Conservation (phyloP, 2,329 filamentous ascomycete genomes). For the Pyricularia sp. region DNA sequence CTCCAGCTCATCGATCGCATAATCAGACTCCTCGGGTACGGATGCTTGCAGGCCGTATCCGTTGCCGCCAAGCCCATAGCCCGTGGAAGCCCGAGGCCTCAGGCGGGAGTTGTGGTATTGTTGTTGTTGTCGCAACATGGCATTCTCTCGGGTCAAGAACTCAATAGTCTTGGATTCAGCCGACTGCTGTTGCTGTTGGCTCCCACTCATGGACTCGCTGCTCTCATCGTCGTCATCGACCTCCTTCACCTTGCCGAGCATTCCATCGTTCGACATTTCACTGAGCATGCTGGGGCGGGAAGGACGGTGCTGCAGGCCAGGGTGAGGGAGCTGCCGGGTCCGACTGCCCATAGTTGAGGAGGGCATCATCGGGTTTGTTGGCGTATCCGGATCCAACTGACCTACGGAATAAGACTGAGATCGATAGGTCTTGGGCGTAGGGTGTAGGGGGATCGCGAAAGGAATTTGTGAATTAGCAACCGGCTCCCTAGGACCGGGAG, state of each 20-base stretch:
- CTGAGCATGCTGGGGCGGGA: slow-evolving; percentile 71
- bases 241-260: slow-evolving; percentile 61
- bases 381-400: slow-evolving; percentile 65
- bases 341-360: slow-evolving; percentile 42
- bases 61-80: slow-evolving; percentile 40
- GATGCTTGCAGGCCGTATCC: slow-evolving; percentile 50
- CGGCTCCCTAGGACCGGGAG: slow-evolving; percentile 41
- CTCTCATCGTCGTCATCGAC: slow-evolving; percentile 55
- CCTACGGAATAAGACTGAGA: slow-evolving; percentile 97
- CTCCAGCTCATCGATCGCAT: slow-evolving; percentile 63
- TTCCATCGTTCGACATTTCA: slow-evolving; percentile 57
- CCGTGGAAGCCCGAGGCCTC: slow-evolving; percentile 49
- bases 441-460: slow-evolving; percentile 80
- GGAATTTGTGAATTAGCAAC: slow-evolving; percentile 60
- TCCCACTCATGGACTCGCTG: slow-evolving; percentile 45
- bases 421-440: slow-evolving; percentile 84
- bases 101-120: slow-evolving; percentile 46
- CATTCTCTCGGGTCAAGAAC: slow-evolving; percentile 52
- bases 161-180: slow-evolving; percentile 55
- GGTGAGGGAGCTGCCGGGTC: slow-evolving; percentile 44
- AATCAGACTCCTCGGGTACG: slow-evolving; percentile 58
- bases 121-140: slow-evolving; percentile 39
- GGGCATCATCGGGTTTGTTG: slow-evolving; percentile 30
- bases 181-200: slow-evolving; percentile 43
- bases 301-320: slow-evolving; percentile 69